Evolutionary conservation across 2,329 filamentous ascomycete species (phyloP), one percentile per base, ranked within the genome.

Genomic region (Fusarium proliferatum): DNA sequence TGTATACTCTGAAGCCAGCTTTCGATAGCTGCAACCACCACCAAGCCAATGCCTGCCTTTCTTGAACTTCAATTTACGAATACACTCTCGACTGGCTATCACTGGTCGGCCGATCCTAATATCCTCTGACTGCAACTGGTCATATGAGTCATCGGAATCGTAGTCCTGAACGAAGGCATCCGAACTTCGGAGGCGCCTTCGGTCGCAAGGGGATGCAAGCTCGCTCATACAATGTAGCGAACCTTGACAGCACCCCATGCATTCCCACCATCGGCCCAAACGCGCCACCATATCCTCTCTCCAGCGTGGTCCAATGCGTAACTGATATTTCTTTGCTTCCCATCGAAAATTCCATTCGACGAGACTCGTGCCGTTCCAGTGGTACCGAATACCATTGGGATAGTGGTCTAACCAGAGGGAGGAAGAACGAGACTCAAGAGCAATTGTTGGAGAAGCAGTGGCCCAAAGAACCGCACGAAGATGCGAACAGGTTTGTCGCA

Each of bases 351-450:
- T 43, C 59, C 67, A 68, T 6, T 71, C 41, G 0, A 45, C 26
- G 9, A 73, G 38, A 39, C 39, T 64, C 2, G n/a, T 36, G 4
- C 59, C 33, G 3, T 30, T 30, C 43, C 45, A 55, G 2, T 51
- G 10, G 23, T 73, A 71, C 21, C 56, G 49, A 10, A 73, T 71
- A 1, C 70, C 71, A 4, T 64, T 41, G 2, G 62, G 67, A 21
- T 64, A 73, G 21, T 59, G 10, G 6, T 71, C n/a, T 4, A 64
- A 30, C 71, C 71, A 73, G 13, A 6, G 15, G 0, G 59, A 26
- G 8, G 43, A 21, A 30, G 36, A 51, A 9, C 12, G 30, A 8
- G n/a, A 19, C 30, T 28, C 6, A 16, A 1, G 28, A 3, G 46
- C 23, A 2, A 17, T 30, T 7, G 15, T 1, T 36, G 15, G 28